A percentile compares a stretch with the other conserved stretches of the same genome.
Evolutionary conservation across 805 yeast species (phyloP).

Genomic region (Saturnispora ahearnii): DNA sequence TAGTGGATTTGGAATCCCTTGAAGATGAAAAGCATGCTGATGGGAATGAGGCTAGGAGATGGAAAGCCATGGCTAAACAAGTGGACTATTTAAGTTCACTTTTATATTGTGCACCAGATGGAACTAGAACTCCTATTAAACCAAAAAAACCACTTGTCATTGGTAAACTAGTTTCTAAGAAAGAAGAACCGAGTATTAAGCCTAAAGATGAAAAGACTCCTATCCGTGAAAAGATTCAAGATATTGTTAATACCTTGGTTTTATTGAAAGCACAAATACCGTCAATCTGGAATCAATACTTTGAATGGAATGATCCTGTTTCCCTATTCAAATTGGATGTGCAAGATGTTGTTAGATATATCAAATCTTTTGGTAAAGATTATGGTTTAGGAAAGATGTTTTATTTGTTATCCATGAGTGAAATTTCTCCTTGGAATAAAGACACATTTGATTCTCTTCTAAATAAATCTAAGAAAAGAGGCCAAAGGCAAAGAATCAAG

Average conservation of each 20-base stretch:
- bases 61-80: slow-evolving; percentile 36
- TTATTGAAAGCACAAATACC: slow-evolving; percentile 51
- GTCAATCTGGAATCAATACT: slow-evolving; percentile 62
- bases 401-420: slow-evolving; percentile 57
- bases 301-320: slow-evolving; percentile 62
- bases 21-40: slow-evolving; percentile 1
- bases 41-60: slow-evolving; percentile 51
- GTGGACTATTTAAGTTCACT: slow-evolving; percentile 37
- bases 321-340: slow-evolving; percentile 42
- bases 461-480: slow-evolving; percentile 10
- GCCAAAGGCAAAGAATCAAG: slow-evolving; percentile 14
- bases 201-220: slow-evolving; percentile 37
- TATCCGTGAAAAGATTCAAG: slow-evolving; percentile 36
- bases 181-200: slow-evolving; percentile 16
- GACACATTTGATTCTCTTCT: slow-evolving; percentile 20
- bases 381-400: slow-evolving; percentile 53
- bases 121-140: background rate
- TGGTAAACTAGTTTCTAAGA: background rate
- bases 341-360: slow-evolving; percentile 39
- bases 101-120: slow-evolving; percentile 8
- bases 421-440: slow-evolving; percentile 51
- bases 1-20: slow-evolving; percentile 40
- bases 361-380: slow-evolving; percentile 41
- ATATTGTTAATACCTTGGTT: slow-evolving; percentile 64
- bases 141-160: background rate